phyloP scores from a whole-genome alignment of 2,329 filamentous ascomycete species.

The Aspergillus viridinutans region DNA sequence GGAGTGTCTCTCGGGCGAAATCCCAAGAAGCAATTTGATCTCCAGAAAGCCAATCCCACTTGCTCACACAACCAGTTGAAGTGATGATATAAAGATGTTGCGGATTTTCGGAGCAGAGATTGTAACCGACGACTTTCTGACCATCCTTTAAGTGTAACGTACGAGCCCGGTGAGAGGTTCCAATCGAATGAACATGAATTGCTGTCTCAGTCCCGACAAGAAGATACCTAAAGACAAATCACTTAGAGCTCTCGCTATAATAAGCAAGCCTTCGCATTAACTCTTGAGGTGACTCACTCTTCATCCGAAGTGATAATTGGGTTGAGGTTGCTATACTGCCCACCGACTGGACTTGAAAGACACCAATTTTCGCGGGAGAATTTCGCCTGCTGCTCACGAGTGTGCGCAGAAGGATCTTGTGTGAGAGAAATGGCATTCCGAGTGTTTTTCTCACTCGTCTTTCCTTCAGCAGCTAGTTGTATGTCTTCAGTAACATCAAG shows the following conservation, averaged over 20 bases:
- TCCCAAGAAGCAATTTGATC: slow-evolving; percentile 43
- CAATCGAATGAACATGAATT: slow-evolving; percentile 74
- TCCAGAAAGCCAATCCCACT: slow-evolving; percentile 57
- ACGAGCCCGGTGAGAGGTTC: slow-evolving; percentile 74
- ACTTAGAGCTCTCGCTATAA: slow-evolving; percentile 1
- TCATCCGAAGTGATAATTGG: slow-evolving; percentile 57
- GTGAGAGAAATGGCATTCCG: background rate
- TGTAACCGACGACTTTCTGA: slow-evolving; percentile 48
- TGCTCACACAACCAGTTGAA: slow-evolving; percentile 47
- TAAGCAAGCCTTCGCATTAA: background rate
- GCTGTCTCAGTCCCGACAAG: slow-evolving; percentile 71
- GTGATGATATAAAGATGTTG: slow-evolving; percentile 53
- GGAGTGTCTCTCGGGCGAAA: slow-evolving; percentile 33
- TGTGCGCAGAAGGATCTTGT: slow-evolving; percentile 6
- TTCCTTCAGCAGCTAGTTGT: background rate
- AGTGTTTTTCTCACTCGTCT: background rate
- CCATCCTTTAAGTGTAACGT: slow-evolving; percentile 57
- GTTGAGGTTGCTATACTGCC: slow-evolving; percentile 53
- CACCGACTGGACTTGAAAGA: slow-evolving; percentile 49
- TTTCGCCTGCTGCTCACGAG: slow-evolving; percentile 11
- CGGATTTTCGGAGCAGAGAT: slow-evolving; percentile 48
- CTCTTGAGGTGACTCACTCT: slow-evolving; percentile 37
- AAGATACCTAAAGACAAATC: slow-evolving; percentile 53
- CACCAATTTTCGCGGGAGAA: slow-evolving; percentile 35
- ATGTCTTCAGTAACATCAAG: slow-evolving; percentile 18